Evolutionary conservation across 257 asterid species (phyloP).

Genomic region (Ilex asprella): DNA sequence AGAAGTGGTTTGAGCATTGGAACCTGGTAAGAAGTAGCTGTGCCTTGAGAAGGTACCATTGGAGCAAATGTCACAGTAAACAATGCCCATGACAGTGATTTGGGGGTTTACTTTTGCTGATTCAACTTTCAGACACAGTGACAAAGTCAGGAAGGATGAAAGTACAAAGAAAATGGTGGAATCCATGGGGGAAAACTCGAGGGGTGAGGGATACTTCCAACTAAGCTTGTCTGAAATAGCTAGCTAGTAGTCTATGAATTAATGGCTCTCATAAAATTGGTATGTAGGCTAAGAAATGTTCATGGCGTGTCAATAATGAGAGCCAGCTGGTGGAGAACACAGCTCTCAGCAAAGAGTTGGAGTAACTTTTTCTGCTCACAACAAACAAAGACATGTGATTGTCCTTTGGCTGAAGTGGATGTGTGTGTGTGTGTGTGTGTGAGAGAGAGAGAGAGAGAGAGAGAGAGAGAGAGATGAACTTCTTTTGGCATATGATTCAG

Average conservation of each 20-base stretch:
- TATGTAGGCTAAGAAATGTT: too few species aligned
- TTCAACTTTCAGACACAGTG: constrained; percentile 28
- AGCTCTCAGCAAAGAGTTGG: constrained; percentile 26
- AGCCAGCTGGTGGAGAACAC: constrained; percentile 26
- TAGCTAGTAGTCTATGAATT: neutral
- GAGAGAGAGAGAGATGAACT: constrained; percentile 8
- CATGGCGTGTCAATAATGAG: constrained; percentile 23
- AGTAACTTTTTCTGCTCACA: constrained; percentile 32
- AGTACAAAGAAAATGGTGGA: constrained; percentile 22
- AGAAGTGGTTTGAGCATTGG: neutral
- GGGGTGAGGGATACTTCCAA: neutral
- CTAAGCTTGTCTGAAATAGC: too few species aligned
- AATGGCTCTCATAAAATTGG: neutral
- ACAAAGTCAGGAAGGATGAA: constrained; percentile 23
- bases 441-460: too few species aligned
- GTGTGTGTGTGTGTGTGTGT: constrained; percentile 23
- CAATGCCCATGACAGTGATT: constrained; percentile 96
- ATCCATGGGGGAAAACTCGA: constrained; percentile 23
- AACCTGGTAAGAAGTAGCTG: constrained; percentile 95
- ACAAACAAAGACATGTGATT: constrained; percentile 70
- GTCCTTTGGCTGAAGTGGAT: constrained; percentile 42
- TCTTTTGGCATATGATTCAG: neutral
- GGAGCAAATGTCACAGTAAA: constrained; percentile 89
- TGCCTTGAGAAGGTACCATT: constrained; percentile 83
- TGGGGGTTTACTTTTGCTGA: constrained; percentile 43